Evolutionary conservation across 73 alveolate species (phyloP).

Genomic region (Loxodes magnus): DNA sequence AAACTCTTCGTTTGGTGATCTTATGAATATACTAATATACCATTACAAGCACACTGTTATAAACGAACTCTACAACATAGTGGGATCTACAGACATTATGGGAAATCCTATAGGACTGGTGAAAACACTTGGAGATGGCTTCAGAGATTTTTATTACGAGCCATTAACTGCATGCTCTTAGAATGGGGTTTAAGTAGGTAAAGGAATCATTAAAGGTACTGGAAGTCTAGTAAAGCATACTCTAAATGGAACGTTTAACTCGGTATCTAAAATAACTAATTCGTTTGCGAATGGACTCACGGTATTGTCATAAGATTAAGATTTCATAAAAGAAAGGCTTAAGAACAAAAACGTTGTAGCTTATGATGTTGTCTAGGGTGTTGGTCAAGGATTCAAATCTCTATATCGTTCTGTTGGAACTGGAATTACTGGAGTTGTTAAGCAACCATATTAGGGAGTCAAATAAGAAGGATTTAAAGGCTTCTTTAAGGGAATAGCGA

Average conservation of each 20-base stretch:
- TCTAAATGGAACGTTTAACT: conserved; percentile 80
- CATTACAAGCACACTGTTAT: conserved; percentile 48
- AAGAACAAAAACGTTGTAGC: conserved; percentile 62
- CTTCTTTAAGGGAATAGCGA: conserved; percentile 71
- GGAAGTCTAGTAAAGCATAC: conserved; percentile 82
- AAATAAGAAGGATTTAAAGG: conserved; percentile 78
- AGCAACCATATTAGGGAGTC: conserved; percentile 80
- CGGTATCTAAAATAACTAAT: conserved; percentile 73
- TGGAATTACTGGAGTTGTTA: conserved; percentile 89
- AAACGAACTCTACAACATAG: conserved; percentile 27
- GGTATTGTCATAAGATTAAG: conserved; percentile 60
- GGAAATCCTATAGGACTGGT: conserved; percentile 91
- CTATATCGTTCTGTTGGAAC: conserved; percentile 36
- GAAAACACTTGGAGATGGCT: conserved; percentile 86
- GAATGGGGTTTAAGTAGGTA: conserved; percentile 84
- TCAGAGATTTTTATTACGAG: conserved; percentile 81
- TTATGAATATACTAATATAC: conserved; percentile 23
- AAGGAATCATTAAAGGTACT: conserved; percentile 86
- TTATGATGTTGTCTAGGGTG: conserved; percentile 71
- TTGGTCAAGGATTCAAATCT: conserved; percentile 66
- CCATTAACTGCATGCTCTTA: conserved; percentile 80
- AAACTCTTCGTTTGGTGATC: conserved; percentile 43
- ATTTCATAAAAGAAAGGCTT: conserved; percentile 74
- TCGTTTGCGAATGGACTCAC: conserved; percentile 69
- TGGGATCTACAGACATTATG: conserved; percentile 69